Conservation (phyloP, 1,284 basidiomycete species). For the Austroboletus niveus region DNA sequence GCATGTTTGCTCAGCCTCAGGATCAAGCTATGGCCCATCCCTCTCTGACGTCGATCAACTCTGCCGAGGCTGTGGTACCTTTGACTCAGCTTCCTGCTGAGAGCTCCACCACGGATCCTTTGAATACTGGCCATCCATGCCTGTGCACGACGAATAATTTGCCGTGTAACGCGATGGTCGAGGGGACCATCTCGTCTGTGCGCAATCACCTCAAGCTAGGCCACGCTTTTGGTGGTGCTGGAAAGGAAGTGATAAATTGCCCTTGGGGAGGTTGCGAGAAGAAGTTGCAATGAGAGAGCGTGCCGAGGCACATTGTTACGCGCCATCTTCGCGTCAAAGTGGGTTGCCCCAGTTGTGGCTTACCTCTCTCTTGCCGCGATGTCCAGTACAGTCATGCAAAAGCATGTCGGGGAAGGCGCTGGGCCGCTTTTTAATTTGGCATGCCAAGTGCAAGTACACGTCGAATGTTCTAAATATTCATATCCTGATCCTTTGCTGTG, state of each 20-base stretch:
- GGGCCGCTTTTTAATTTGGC: neutral
- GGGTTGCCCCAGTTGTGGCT: conserved; percentile 8
- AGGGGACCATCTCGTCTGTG: conserved; percentile 1
- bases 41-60: neutral
- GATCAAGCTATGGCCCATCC: neutral
- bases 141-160: conserved; percentile 4
- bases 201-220: conserved; percentile 15
- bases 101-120: neutral
- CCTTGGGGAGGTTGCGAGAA: conserved; percentile 9
- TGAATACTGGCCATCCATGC: conserved; percentile 1
- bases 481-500: no score
- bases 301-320: conserved; percentile 16
- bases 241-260: conserved; percentile 8
- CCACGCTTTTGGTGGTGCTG: conserved; percentile 6
- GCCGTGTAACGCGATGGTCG: conserved; percentile 4
- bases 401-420: conserved; percentile 6
- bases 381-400: conserved; percentile 14
- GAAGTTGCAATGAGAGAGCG: conserved; percentile 14
- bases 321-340: conserved; percentile 15
- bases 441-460: neutral
- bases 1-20: neutral
- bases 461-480: neutral
- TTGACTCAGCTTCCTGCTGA: neutral
- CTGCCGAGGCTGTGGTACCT: neutral
- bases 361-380: conserved; percentile 20